Evolutionary conservation across 2,329 filamentous ascomycete genomes (phyloP), one percentile per base, ranked within the genome.

Genomic region (Pseudogymnoascus sp.): DNA sequence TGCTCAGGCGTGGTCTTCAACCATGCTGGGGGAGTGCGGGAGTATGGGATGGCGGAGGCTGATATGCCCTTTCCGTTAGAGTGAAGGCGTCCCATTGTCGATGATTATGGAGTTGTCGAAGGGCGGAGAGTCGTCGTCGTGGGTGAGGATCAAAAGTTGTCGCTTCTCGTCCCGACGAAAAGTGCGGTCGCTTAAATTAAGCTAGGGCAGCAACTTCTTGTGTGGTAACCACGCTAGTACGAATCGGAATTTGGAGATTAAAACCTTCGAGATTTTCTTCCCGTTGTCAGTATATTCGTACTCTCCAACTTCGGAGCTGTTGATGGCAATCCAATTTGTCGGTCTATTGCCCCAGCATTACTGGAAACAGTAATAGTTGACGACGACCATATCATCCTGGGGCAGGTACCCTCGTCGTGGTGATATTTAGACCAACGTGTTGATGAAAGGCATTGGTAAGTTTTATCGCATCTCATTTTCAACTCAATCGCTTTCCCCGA

Each of bases 11-110:
- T 96, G 82, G 91, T 95, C 90, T 99, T 99, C 81, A 97, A 84
- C 94, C 94, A 99, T 72, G 92, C 85, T 67, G 94, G 93, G 69
- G 92, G 78, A 73, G 85, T 87, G 83, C 94, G 93, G 72, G 91
- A 96, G 88, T 97, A 99, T 77, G 95, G 94, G 81, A 97, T 82
- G 75, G 94, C 91, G 68, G 91, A 96, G 82, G 91, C 81, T 72
- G 91, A 92, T 82, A 99, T 99, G 81, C 94, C 95, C 91, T 97
- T 97, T 84, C 94, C 93, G 76, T 97, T 96, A 86, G 85, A 90
- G 89, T 99, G 95, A 89, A 97, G 88, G 85, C 93, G 88, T 88
- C 92, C 91, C 91, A 96, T 96, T 74, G 73, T 73, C 74, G 69
- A 72, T 72, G 73, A 68, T 69, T 68, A 69, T 66, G 65, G 62